A percentile compares a stretch with the other conserved stretches of the same genome.
phyloP scores from a whole-genome alignment of 768 basidiomycete genomes.

The Lactarius evosmus region DNA sequence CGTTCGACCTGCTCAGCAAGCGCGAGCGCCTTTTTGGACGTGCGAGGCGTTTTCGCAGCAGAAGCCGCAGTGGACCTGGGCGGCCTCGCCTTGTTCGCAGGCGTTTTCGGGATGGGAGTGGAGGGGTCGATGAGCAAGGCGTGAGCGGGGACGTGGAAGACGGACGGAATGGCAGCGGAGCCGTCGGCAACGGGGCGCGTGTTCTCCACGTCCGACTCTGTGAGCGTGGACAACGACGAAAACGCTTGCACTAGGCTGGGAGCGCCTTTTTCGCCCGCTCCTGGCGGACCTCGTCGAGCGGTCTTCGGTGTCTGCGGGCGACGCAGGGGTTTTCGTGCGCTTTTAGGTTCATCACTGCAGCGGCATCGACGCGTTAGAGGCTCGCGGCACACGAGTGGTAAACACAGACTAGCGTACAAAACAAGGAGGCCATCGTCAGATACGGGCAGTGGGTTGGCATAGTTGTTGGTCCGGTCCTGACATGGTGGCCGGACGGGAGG shows the following conservation, averaged over 20 bases:
- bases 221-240: slow-evolving; percentile 19
- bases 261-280: background rate
- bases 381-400: background rate
- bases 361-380: background rate
- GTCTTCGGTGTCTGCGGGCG: slow-evolving; percentile 2
- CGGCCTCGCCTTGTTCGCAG: slow-evolving; percentile 9
- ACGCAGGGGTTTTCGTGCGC: slow-evolving; percentile 10
- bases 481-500: background rate
- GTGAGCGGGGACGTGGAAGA: background rate
- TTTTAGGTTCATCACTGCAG: slow-evolving; percentile 11
- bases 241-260: slow-evolving; percentile 17
- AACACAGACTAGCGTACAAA: background rate
- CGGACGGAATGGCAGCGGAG: background rate
- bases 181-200: background rate
- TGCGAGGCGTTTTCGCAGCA: slow-evolving; percentile 24
- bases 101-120: background rate
- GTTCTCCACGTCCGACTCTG: slow-evolving; percentile 16
- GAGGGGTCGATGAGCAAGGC: background rate
- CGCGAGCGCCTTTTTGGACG: slow-evolving; percentile 24
- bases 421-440: slow-evolving; percentile 11
- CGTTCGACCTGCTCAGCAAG: slow-evolving; percentile 25
- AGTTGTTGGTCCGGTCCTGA: background rate
- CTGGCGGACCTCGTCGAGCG: background rate
- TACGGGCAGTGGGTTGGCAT: background rate
- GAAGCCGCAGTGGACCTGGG: background rate